A percentile compares a stretch with the other conserved stretches of the same genome.
These are phyloP conservation scores for Pseudogymnoascus sp. DNA, from an alignment of 2,329 filamentous ascomycete genomes.

Conservation along the genomic window DNA sequence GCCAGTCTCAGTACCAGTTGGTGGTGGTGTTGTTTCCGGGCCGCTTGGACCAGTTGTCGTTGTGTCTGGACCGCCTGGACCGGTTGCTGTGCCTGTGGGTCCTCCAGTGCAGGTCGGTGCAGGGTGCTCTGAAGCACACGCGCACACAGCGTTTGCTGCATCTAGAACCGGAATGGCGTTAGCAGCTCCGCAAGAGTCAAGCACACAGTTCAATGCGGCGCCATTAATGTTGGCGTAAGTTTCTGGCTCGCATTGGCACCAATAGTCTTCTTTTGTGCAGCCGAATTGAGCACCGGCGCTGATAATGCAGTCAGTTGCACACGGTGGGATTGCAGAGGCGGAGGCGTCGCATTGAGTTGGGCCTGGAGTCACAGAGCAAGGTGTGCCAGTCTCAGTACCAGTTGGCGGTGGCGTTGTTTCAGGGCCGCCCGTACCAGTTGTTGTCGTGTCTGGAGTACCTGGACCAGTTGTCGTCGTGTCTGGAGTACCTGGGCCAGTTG, in stretches of 20 bases:
- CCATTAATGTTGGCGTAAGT: not conserved
- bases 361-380: not conserved
- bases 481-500: not conserved
- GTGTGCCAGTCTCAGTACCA: not conserved
- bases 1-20: not conserved
- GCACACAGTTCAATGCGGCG: not conserved
- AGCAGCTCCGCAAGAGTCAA: not conserved
- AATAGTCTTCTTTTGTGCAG: not conserved
- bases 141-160: not conserved
- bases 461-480: not conserved
- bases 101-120: not conserved
- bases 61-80: not conserved
- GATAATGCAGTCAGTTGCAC: not conserved
- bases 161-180: not conserved
- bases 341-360: not conserved
- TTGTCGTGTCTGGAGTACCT: not conserved
- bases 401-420: not conserved
- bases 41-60: not conserved
- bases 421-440: not conserved
- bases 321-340: not conserved
- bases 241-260: not conserved
- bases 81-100: not conserved
- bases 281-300: not conserved
- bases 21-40: not conserved
- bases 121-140: not conserved